These are phyloP conservation scores for Metarhizium album DNA, from an alignment of 2,329 filamentous ascomycete species.

Conservation along the genomic window DNA sequence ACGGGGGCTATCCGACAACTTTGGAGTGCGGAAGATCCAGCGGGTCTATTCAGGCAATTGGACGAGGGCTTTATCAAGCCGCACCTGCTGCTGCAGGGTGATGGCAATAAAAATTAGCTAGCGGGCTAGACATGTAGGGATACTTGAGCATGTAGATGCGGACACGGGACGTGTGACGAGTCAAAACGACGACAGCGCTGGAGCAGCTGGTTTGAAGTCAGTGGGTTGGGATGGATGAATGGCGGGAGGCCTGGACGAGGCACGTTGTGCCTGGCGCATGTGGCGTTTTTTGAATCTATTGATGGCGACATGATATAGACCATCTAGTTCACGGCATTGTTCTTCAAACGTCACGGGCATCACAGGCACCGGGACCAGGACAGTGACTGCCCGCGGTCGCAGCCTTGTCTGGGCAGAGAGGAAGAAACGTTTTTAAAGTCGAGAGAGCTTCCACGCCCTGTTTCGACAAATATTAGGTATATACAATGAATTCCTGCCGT, in stretches of 20 bases:
- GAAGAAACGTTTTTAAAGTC: neutral
- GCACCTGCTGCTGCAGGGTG: conserved; percentile 70
- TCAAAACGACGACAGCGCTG: neutral
- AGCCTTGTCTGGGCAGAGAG: neutral
- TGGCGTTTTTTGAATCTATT: neutral
- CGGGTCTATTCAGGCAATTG: conserved; percentile 79
- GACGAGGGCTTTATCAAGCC: conserved; percentile 97
- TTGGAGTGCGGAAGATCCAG: conserved; percentile 77
- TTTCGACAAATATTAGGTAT: neutral
- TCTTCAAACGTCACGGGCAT: neutral
- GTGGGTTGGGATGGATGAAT: neutral
- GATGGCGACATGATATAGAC: neutral
- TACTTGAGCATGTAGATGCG: neutral
- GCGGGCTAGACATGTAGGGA: conserved; percentile 1
- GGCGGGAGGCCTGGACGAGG: neutral
- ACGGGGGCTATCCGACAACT: conserved; percentile 70
- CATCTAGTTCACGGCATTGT: neutral
- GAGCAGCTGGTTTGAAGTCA: neutral
- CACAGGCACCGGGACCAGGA: too few species aligned
- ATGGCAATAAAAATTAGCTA: conserved; percentile 16
- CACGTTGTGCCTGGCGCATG: neutral
- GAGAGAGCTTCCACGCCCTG: neutral
- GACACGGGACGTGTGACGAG: neutral
- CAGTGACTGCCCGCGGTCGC: too few species aligned
- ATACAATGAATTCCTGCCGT: neutral